Percentiles rank a stretch among this genome's conserved stretches.
phyloP scores from a whole-genome alignment of 768 basidiomycete species.

The Lactarius sanguifluus region DNA sequence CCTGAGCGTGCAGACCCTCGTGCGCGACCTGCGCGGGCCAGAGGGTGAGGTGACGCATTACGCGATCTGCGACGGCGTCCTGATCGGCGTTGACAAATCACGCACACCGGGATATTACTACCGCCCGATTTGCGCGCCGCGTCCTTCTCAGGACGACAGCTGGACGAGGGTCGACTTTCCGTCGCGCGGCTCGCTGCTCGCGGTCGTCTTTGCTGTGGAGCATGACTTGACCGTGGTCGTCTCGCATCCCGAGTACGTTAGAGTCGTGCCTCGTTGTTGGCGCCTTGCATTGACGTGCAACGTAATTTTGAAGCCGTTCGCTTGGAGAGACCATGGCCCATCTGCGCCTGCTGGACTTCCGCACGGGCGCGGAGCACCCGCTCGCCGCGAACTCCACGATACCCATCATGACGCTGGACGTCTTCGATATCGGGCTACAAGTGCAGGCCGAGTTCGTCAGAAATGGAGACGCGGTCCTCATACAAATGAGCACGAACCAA shows the following conservation, averaged over 20 bases:
- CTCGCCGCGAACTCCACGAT: not conserved
- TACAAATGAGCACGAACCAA: not conserved
- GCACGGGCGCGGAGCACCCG: not conserved
- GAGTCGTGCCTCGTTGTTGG: not conserved
- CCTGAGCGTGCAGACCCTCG: not conserved
- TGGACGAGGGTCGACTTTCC: not conserved
- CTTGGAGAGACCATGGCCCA: not conserved
- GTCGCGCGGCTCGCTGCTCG: not conserved
- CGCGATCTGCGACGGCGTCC: not conserved
- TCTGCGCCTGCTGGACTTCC: not conserved
- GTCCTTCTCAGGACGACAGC: not conserved
- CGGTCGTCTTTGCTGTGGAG: not conserved
- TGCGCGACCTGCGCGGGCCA: not conserved
- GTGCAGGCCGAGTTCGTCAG: not conserved
- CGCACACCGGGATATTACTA: not conserved
- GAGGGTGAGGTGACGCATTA: not conserved
- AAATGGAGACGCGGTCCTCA: not conserved
- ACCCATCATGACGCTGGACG: not conserved
- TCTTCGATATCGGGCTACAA: not conserved
- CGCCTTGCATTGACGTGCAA: not conserved
- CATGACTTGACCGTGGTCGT: slow-evolving; percentile 2
- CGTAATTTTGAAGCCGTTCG: not conserved
- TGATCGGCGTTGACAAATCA: not conserved
- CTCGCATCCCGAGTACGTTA: not conserved
- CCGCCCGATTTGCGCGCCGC: not conserved